These are phyloP conservation scores for Zychaea mexicana DNA, from an alignment of 371 early-diverging fungal species.

Conservation along the genomic window DNA sequence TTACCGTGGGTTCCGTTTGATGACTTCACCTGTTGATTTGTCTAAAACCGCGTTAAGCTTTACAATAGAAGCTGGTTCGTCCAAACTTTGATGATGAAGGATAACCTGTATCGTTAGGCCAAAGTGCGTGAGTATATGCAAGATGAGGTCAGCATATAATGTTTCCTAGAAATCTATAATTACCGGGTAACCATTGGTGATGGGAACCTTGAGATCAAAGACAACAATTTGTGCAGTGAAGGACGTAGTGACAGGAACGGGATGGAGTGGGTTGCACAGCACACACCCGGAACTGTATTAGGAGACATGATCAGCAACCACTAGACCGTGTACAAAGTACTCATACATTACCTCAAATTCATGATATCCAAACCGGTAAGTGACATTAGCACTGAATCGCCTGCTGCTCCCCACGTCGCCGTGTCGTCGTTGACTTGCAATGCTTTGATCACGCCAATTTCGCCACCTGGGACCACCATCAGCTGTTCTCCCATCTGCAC, in stretches of 20 bases:
- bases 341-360: constrained; percentile 65
- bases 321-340: neutral
- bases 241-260: constrained; percentile 73
- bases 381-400: constrained; percentile 85
- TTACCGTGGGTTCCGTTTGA: constrained; percentile 82
- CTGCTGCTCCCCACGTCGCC: constrained; percentile 89
- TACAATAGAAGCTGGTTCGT: constrained; percentile 77
- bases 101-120: constrained; percentile 51
- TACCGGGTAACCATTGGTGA: constrained; percentile 91
- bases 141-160: too few species aligned
- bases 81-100: constrained; percentile 80
- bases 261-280: constrained; percentile 65
- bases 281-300: constrained; percentile 72
- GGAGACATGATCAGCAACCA: neutral
- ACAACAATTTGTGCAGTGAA: constrained; percentile 90
- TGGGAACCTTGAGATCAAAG: constrained; percentile 87
- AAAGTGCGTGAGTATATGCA: too few species aligned
- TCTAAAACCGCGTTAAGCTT: constrained; percentile 75
- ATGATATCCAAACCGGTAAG: constrained; percentile 80
- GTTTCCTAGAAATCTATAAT: too few species aligned
- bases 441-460: constrained; percentile 76
- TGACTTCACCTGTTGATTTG: constrained; percentile 82
- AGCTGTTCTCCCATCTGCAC: constrained; percentile 87
- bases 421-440: constrained; percentile 75
- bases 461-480: constrained; percentile 81